Evolutionary conservation across 2,329 filamentous ascomycete genomes (phyloP).

Genomic region (Fusarium subglutinans): DNA sequence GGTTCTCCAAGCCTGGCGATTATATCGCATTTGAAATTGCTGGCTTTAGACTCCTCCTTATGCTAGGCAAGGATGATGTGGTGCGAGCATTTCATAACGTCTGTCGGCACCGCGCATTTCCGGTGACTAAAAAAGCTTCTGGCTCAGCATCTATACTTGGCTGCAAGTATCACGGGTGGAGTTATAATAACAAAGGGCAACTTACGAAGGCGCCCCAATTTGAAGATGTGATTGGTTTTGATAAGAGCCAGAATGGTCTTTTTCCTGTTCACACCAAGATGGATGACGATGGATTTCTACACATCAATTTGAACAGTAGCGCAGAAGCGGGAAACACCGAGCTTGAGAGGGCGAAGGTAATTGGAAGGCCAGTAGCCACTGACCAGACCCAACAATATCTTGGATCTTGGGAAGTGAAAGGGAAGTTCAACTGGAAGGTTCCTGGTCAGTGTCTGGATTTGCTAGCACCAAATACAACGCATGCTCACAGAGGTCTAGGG

Average conservation of each 20-base stretch:
- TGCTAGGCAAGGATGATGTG: background rate
- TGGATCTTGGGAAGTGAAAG: background rate
- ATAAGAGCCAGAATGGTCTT: background rate
- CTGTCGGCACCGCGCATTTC: background rate
- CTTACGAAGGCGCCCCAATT: background rate
- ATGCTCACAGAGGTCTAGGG: background rate
- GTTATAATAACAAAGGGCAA: background rate
- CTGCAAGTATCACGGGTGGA: background rate
- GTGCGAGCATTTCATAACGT: background rate
- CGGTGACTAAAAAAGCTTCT: background rate
- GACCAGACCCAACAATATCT: background rate
- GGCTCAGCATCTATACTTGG: background rate
- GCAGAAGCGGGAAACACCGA: background rate
- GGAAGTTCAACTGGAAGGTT: background rate
- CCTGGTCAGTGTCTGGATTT: background rate
- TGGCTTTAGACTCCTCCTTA: background rate
- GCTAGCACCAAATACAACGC: background rate
- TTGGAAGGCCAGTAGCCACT: background rate
- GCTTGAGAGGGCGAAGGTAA: rapidly evolving
- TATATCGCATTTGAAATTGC: background rate
- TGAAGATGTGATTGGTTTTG: background rate
- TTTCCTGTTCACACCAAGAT: background rate
- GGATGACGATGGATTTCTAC: background rate
- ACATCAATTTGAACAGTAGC: background rate
- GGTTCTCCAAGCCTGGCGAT: background rate